Conservation (phyloP, 1,284 basidiomycete species). For the Apiotrichum mycotoxinovorans region DNA sequence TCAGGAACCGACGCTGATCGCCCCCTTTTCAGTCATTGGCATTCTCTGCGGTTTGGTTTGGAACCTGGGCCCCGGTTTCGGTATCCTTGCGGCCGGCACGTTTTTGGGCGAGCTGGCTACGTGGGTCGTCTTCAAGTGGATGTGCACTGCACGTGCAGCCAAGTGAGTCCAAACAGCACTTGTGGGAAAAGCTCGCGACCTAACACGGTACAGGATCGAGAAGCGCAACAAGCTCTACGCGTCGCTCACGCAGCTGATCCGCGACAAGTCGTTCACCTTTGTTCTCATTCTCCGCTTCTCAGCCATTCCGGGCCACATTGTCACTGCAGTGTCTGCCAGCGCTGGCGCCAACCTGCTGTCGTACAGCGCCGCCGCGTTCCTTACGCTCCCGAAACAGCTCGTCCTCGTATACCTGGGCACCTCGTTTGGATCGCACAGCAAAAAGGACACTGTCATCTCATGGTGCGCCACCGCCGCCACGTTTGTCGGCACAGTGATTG, state of each 20-base stretch:
- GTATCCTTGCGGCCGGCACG: conserved; percentile 43
- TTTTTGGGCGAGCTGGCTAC: conserved; percentile 45
- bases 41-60: conserved; percentile 43
- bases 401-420: conserved; percentile 44
- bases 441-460: conserved; percentile 41
- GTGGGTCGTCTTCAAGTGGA: conserved; percentile 45
- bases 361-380: conserved; percentile 43
- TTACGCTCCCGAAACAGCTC: conserved; percentile 46
- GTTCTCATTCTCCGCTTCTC: conserved; percentile 44
- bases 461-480: conserved; percentile 31
- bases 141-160: conserved; percentile 36
- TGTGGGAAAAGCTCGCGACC: neutral
- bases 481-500: conserved; percentile 40
- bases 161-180: conserved; percentile 26
- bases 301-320: conserved; percentile 46
- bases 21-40: conserved; percentile 30
- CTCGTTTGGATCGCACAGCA: conserved; percentile 32
- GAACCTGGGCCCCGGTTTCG: conserved; percentile 41
- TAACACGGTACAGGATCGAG: conserved; percentile 29
- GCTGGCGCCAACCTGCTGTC: conserved; percentile 43
- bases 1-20: neutral
- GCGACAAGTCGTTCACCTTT: conserved; percentile 48
- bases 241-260: conserved; percentile 40
- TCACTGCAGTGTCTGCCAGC: conserved; percentile 43
- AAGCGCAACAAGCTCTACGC: conserved; percentile 44